These are phyloP conservation scores for Claviceps humidiphila DNA, from an alignment of 2,329 filamentous ascomycete species.

Conservation along the genomic window DNA sequence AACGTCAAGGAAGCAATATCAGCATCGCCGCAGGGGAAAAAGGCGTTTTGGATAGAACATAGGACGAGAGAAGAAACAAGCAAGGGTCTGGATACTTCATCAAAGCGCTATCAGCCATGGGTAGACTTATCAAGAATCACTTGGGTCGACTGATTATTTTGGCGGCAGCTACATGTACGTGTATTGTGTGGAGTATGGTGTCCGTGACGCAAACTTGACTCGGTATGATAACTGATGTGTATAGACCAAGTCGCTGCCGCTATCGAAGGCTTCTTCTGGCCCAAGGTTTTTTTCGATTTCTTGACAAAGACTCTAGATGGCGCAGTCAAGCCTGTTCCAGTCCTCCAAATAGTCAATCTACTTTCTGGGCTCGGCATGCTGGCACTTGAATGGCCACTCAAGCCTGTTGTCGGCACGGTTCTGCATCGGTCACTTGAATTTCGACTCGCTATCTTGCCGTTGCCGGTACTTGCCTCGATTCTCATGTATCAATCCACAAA, in stretches of 20 bases:
- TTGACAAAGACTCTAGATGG: slow-evolving; percentile 78
- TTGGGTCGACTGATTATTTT: slow-evolving; percentile 91
- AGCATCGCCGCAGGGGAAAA: not conserved
- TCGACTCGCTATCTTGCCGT: slow-evolving; percentile 67
- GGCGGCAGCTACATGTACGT: slow-evolving; percentile 64
- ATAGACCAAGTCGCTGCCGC: slow-evolving; percentile 76
- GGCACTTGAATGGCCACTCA: slow-evolving; percentile 83
- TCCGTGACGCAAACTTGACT: too few species aligned
- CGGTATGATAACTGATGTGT: slow-evolving; percentile 9
- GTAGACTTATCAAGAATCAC: slow-evolving; percentile 98
- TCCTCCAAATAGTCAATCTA: slow-evolving; percentile 83
- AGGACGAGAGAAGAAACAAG: slow-evolving; percentile 1
- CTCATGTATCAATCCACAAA: slow-evolving; percentile 90
- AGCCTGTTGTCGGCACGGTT: slow-evolving; percentile 58
- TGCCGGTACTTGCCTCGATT: slow-evolving; percentile 59
- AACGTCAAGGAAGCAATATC: not conserved
- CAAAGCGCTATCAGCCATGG: slow-evolving; percentile 44
- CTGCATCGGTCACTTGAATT: slow-evolving; percentile 82
- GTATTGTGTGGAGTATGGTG: not conserved
- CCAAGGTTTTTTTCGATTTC: slow-evolving; percentile 98
- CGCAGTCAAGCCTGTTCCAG: slow-evolving; percentile 75
- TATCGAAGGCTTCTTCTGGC: slow-evolving; percentile 89
- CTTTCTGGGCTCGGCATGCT: slow-evolving; percentile 66
- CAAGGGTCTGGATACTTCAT: not conserved
- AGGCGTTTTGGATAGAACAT: not conserved